A percentile compares a stretch with the other conserved stretches of the same genome.
Conservation (phyloP, 2,329 filamentous ascomycete species). For the Scolecobasidium constrictum region DNA sequence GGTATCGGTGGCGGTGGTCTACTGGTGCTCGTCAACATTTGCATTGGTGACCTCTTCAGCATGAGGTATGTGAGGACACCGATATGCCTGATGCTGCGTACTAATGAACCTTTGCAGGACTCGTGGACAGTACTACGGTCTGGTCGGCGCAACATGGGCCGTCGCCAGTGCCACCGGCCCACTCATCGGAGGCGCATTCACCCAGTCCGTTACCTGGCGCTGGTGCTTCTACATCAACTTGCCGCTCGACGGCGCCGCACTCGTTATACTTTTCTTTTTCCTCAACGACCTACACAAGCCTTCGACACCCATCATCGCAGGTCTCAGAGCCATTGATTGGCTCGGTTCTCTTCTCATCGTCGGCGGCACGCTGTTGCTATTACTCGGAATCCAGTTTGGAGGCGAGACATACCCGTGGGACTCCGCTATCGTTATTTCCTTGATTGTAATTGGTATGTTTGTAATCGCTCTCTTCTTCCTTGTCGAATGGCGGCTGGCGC, state of each 20-base stretch:
- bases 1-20: slow-evolving; percentile 54
- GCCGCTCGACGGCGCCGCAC: slow-evolving; percentile 48
- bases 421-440: slow-evolving; percentile 63
- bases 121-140: slow-evolving; percentile 50
- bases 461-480: slow-evolving; percentile 56
- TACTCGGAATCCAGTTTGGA: slow-evolving; percentile 78
- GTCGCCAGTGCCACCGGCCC: slow-evolving; percentile 56
- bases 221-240: slow-evolving; percentile 59
- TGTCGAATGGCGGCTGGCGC: slow-evolving; percentile 62
- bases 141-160: slow-evolving; percentile 58
- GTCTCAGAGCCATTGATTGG: slow-evolving; percentile 57
- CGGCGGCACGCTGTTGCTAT: slow-evolving; percentile 72
- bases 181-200: slow-evolving; percentile 56
- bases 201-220: slow-evolving; percentile 50
- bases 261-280: slow-evolving; percentile 49
- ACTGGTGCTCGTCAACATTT: slow-evolving; percentile 53
- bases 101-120: slow-evolving; percentile 22
- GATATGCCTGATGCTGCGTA: neutral
- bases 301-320: slow-evolving; percentile 48
- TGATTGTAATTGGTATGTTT: slow-evolving; percentile 62
- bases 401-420: slow-evolving; percentile 66
- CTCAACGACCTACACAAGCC: slow-evolving; percentile 54
- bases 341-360: slow-evolving; percentile 55
- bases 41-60: slow-evolving; percentile 53
- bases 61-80: slow-evolving; percentile 31